A percentile compares a stretch with the other conserved stretches of the same genome.
Evolutionary conservation across 1,284 basidiomycete genomes (phyloP).

Genomic region (Cryptococcus amylolentus): DNA sequence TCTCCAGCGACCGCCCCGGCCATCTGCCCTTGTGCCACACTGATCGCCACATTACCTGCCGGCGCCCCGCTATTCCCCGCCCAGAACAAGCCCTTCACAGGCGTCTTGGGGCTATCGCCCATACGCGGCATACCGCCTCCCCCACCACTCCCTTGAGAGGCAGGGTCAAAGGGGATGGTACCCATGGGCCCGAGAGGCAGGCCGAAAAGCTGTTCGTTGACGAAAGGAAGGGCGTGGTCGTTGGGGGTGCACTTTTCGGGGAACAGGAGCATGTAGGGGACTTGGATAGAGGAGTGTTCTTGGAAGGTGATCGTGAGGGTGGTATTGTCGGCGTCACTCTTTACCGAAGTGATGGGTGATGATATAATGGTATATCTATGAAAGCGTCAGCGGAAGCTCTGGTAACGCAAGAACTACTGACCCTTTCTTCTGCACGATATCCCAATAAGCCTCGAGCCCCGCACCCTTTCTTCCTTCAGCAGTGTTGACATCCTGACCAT

Average conservation of each 20-base stretch:
- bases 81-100: conserved; percentile 28
- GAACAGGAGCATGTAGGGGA: conserved; percentile 22
- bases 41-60: conserved; percentile 22
- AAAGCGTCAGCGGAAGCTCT: background rate
- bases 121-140: conserved; percentile 15
- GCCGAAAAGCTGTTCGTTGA: conserved; percentile 5
- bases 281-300: conserved; percentile 6
- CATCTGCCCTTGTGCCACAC: conserved; percentile 25
- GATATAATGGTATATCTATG: conserved; percentile 18
- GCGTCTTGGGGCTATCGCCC: conserved; percentile 32
- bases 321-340: background rate
- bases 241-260: conserved; percentile 16
- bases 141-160: background rate
- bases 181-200: conserved; percentile 10
- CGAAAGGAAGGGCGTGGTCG: conserved; percentile 8
- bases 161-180: conserved; percentile 7
- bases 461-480: conserved; percentile 16
- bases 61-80: conserved; percentile 28
- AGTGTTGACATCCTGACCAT: conserved; percentile 22
- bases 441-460: conserved; percentile 13
- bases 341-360: conserved; percentile 12
- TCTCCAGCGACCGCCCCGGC: conserved; percentile 22
- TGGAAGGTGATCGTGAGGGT: conserved; percentile 12
- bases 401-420: conserved; percentile 5
- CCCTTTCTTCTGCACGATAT: conserved; percentile 16